Evolutionary conservation across 176 grass and related monocot species (phyloP).

Genomic region (Themeda triandra): DNA sequence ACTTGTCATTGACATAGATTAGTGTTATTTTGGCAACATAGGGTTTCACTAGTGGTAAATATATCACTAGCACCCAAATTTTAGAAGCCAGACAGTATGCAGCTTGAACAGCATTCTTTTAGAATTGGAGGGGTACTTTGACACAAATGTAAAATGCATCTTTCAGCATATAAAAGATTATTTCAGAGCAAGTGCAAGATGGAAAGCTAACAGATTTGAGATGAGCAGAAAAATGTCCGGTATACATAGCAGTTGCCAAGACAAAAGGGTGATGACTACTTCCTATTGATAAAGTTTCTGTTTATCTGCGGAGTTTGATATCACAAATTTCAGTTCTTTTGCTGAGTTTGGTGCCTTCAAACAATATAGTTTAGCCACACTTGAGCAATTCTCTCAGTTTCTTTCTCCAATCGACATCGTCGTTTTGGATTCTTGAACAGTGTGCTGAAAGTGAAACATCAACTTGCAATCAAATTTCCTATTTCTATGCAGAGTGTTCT

Average conservation of each 20-base stretch:
- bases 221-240: background rate
- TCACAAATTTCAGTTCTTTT: background rate
- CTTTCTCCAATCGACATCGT: background rate
- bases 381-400: background rate
- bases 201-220: background rate
- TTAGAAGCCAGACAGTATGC: background rate
- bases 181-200: background rate
- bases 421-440: background rate
- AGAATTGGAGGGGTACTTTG: background rate
- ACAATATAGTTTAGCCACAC: background rate
- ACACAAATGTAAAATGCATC: background rate
- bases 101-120: background rate
- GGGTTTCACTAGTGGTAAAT: background rate
- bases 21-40: slow-evolving; percentile 1
- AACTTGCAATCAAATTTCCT: background rate
- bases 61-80: background rate
- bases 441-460: background rate
- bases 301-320: background rate
- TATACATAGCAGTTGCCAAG: background rate
- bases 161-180: background rate
- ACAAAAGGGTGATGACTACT: background rate
- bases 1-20: background rate
- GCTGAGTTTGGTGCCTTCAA: background rate
- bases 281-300: background rate
- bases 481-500: background rate